Conservation (phyloP, 441 rosid genomes). For the Populus hybrid region DNA sequence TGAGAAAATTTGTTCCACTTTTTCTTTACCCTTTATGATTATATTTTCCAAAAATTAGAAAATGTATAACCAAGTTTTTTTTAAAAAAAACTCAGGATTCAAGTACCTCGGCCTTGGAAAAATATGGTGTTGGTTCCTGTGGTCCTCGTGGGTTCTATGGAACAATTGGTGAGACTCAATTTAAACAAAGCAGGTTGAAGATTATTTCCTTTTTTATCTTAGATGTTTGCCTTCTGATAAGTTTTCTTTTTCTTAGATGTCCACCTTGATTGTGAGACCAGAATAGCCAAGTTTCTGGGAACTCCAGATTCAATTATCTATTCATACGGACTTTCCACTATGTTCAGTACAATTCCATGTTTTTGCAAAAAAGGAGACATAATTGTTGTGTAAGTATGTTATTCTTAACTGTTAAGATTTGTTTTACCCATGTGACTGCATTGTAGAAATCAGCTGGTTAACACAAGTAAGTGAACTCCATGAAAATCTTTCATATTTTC, state of each 20-base stretch:
- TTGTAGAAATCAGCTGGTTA: neutral
- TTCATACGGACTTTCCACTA: slow-evolving; percentile 90
- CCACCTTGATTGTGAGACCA: slow-evolving; percentile 94
- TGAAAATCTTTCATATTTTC: neutral
- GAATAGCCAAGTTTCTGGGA: slow-evolving; percentile 81
- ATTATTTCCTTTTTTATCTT: slow-evolving; percentile 2
- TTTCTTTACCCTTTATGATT: slow-evolving; percentile 2
- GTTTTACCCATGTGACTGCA: neutral
- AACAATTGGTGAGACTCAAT: slow-evolving; percentile 61
- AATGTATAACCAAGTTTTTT: slow-evolving; percentile 17
- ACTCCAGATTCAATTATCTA: slow-evolving; percentile 92
- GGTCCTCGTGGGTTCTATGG: slow-evolving; percentile 98
- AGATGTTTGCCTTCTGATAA: slow-evolving; percentile 16
- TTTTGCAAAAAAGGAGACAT: slow-evolving; percentile 94
- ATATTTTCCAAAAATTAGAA: slow-evolving; percentile 1
- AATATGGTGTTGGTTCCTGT: slow-evolving; percentile 97
- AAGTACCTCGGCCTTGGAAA: slow-evolving; percentile 77
- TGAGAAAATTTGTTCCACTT: slow-evolving; percentile 31
- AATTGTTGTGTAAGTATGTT: slow-evolving; percentile 77
- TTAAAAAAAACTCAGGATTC: slow-evolving; percentile 47
- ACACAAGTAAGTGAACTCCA: too few relatives aligned
- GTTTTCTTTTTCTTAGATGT: slow-evolving; percentile 65
- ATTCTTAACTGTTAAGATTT: slow-evolving; percentile 2
- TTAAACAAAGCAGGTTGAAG: neutral
- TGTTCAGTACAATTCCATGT: slow-evolving; percentile 95